phyloP scores from a whole-genome alignment of 495 filamentous ascomycete genomes.

The Aspergillus hancockii region DNA sequence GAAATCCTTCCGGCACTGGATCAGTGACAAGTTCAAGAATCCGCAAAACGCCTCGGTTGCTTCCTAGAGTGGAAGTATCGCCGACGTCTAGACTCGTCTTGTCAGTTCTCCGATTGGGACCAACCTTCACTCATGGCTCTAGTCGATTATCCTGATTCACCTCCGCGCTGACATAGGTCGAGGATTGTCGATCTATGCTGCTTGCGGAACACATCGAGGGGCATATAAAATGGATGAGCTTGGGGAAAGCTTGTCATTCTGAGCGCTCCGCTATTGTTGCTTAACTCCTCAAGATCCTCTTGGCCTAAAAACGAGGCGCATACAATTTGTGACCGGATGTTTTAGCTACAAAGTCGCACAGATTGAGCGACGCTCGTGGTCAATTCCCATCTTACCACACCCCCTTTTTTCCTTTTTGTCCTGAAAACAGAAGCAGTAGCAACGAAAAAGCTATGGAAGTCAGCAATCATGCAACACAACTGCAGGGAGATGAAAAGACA shows the following conservation, averaged over 20 bases:
- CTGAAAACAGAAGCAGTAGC: background rate
- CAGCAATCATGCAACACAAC: constrained; percentile 18
- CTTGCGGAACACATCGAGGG: background rate
- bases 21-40: constrained; percentile 1
- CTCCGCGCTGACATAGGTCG: no score
- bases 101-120: constrained; percentile 5
- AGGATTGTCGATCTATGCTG: background rate
- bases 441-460: constrained; percentile 1
- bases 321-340: background rate
- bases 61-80: constrained; percentile 14
- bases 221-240: constrained; percentile 1
- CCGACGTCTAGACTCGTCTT: background rate
- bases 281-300: background rate
- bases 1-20: background rate
- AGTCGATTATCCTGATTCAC: background rate
- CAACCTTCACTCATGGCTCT: background rate
- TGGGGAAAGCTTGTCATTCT: background rate
- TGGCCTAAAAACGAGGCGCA: background rate
- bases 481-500: constrained; percentile 30
- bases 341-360: background rate
- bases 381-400: background rate
- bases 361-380: background rate
- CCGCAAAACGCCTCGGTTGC: constrained; percentile 33
- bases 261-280: background rate
- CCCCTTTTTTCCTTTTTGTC: background rate